Base-by-base conservation (phyloP, 352 stramenopile genomes). In the Phytophthora gonapodyides region DNA sequence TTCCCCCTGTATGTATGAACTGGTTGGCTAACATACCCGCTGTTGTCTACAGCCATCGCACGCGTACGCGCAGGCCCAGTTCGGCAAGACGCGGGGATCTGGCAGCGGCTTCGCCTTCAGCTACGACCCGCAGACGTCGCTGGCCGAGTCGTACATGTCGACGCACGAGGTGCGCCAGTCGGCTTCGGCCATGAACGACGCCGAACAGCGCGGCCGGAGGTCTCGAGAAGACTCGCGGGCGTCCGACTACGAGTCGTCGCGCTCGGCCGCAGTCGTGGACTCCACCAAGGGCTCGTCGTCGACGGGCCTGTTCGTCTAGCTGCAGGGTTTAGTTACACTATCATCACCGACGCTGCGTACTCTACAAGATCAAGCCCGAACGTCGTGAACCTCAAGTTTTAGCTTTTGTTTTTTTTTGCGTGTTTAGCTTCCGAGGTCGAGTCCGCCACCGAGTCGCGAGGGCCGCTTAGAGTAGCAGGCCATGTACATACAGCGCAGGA, bases 91-190 rank as follows among this genome's bases (percentile, higher is more conserved):
- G 58, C 80, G 82, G 21, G 75, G 78, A 46, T 93, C 84, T 38
- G 88, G 74, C 42, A 87, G 85, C 43, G 85, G 85, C 19, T 94
- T 90, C 58, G 85, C 85, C 16, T 94, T 89, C 67, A 94, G 85
- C 49, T 89, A 89, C 61, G 85, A 94, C 54, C 80, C 83, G 5
- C 78, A 89, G 48, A 93, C 85, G 19, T 85, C 85, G 41, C 66
- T 86, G 64, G 85, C 83, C 33, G 85, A 94, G 61, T 86, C 80
- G 51, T 89, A 91, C 67, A 93, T 94, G 64, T 76, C 81, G 7
- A 89, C 78, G 11, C 81, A 84, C 67, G 86, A 80, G 38, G 64
- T 85, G 17, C 67, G 69, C 16, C 85, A 84, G 7, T 80, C 71
- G 0, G 69, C 73, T 16, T 84, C 80, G 7, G 85, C 83, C 2